Evolutionary conservation across 352 stramenopile genomes (phyloP).

Genomic region (Globisporangium barbulae): DNA sequence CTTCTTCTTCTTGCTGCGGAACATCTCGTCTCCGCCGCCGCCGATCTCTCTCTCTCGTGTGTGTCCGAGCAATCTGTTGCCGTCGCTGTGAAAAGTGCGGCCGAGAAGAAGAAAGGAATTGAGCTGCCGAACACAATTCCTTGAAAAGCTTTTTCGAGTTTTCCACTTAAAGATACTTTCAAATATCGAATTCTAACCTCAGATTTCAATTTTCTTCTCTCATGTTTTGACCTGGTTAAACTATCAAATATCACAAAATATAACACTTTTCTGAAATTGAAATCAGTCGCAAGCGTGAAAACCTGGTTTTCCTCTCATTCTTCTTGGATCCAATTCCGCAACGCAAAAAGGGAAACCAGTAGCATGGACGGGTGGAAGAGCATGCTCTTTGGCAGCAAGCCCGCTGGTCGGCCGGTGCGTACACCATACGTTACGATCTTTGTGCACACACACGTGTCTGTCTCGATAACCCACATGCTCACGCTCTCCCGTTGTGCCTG

Average conservation of each 20-base stretch:
- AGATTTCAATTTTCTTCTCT: too few relatives aligned
- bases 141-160: too few relatives aligned
- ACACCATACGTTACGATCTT: too few relatives aligned
- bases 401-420: conserved; percentile 17
- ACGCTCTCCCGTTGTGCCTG: background rate
- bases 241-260: conserved; percentile 3
- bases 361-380: conserved; percentile 36
- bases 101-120: too few relatives aligned
- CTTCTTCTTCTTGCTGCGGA: conserved; percentile 37
- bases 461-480: background rate
- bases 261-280: too few relatives aligned
- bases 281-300: too few relatives aligned
- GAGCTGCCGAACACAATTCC: too few relatives aligned
- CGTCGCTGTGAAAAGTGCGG: too few relatives aligned
- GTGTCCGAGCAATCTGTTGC: background rate
- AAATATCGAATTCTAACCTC: too few relatives aligned
- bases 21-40: conserved; percentile 20
- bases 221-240: too few relatives aligned
- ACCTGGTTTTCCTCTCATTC: background rate
- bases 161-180: too few relatives aligned
- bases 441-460: background rate
- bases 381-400: conserved; percentile 39
- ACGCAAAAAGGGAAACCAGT: background rate
- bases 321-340: background rate
- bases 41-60: background rate